Evolutionary conservation across 768 basidiomycete genomes (phyloP), one percentile per base, ranked within the genome.

Genomic region (Pluteus cervinus): DNA sequence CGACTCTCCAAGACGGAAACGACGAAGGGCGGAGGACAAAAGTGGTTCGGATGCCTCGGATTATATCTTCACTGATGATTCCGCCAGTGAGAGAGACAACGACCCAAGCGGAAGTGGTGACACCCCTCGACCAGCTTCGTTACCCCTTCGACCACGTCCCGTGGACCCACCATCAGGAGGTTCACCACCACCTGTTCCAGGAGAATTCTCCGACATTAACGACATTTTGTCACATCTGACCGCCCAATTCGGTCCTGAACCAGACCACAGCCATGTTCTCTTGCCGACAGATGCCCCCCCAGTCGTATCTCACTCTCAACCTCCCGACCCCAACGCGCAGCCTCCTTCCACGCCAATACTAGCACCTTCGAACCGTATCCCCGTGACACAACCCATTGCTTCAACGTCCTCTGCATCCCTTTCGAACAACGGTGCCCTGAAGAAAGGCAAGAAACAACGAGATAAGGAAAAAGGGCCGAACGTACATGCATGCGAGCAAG

Each of bases 181-280:
- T 34, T n/a, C n/a, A n/a, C 65, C 76, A 21, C 65, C 75, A 16
- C 57, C 69, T 32, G 71, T 74, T 26, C 66, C 71, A 12, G 68
- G 68, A 20, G 80, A 76, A 50, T 84, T 81, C 54, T 68, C 74
- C 29, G 84, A 87, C 49, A 76, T 88, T 42, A 78, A 71, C 52
- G 86, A 87, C 50, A 86, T 87, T 39, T 59, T 88, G 39, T 80
- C 72, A 51, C 84, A 86, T 47, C 71, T 86, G 24, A 77, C 79
- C 17, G 67, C 76, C 4, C 79, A 80, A 42, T 82, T 88, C 41
- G 83, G 79, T 43, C 65, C 74, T 15, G 71, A 73, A 38, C 56
- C 73, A 4, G 65, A 67, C 21, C 62, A 65, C 53, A 52, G 40
- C n/a, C 65, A 58, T 44, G 68, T 60, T 23, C 54, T 68, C 5